Percentiles rank a stretch among this genome's conserved stretches.
These are phyloP conservation scores for Fusarium sp. DNA, from an alignment of 2,329 filamentous ascomycete species.

Conservation along the genomic window DNA sequence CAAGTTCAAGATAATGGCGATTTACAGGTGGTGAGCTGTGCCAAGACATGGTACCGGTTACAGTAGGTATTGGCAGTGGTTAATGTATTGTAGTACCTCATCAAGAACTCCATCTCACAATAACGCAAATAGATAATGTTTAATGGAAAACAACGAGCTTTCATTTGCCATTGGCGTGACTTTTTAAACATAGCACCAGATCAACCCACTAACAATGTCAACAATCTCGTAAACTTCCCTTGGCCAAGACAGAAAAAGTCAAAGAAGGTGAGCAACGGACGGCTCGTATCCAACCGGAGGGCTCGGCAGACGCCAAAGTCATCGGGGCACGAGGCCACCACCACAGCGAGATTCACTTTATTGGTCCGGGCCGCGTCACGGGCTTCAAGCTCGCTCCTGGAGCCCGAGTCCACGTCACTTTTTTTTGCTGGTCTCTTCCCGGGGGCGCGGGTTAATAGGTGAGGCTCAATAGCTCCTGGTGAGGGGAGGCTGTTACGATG, in stretches of 20 bases:
- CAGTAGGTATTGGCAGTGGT: not conserved
- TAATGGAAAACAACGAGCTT: not conserved
- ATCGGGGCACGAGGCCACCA: constrained; percentile 14
- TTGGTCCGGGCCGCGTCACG: constrained; percentile 39
- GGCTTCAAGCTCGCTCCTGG: constrained; percentile 28
- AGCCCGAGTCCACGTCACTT: constrained; percentile 38
- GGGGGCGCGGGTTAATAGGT: not conserved
- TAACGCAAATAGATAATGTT: not conserved
- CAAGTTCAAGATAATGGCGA: not conserved
- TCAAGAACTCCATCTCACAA: not conserved
- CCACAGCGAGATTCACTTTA: constrained; percentile 20
- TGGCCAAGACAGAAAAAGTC: constrained; percentile 12
- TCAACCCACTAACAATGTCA: constrained; percentile 11
- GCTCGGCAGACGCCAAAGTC: constrained; percentile 35
- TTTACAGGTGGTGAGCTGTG: not conserved
- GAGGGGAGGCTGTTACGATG: constrained; percentile 2
- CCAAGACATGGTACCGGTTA: not conserved
- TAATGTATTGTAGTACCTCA: not conserved
- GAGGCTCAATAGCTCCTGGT: constrained; percentile 23
- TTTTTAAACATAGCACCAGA: not conserved
- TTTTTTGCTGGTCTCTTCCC: not conserved
- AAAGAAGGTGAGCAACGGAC: constrained; percentile 1
- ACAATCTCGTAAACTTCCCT: constrained; percentile 4
- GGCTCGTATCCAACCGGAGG: constrained; percentile 37
- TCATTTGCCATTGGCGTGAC: not conserved